A percentile compares a stretch with the other conserved stretches of the same genome.
Evolutionary conservation across 106 monocot species (phyloP).

Genomic region (Ottelia alismoides): DNA sequence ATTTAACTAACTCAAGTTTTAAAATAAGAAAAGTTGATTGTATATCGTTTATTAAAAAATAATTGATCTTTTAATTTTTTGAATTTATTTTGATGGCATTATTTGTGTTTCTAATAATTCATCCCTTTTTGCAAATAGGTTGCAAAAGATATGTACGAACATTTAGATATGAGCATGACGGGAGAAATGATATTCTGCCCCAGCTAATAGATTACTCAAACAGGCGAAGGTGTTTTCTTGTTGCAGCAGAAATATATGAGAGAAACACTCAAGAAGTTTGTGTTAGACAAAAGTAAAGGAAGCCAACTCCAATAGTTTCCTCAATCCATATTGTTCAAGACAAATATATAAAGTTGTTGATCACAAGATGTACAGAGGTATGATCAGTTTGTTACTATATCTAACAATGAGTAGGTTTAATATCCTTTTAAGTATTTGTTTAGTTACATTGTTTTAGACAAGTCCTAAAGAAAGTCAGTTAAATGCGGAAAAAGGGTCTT

Average conservation of each 20-base stretch:
- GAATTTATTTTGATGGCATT: slow-evolving; percentile 15
- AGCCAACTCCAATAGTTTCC: not conserved
- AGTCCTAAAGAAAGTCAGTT: too few relatives aligned
- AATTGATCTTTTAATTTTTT: slow-evolving; percentile 1
- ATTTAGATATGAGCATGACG: slow-evolving; percentile 14
- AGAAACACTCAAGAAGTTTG: not conserved
- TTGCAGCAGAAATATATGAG: slow-evolving; percentile 1
- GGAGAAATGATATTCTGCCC: slow-evolving; percentile 6
- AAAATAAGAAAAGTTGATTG: not conserved
- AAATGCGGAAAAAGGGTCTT: too few relatives aligned
- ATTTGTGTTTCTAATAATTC: slow-evolving; percentile 4
- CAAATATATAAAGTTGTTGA: not conserved
- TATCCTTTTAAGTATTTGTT: too few relatives aligned
- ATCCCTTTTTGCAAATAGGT: not conserved
- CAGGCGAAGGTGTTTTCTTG: not conserved
- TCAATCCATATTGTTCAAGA: not conserved
- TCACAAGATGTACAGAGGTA: not conserved
- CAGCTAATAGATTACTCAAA: slow-evolving; percentile 4
- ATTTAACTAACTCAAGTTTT: not conserved
- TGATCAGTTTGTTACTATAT: slow-evolving; percentile 1
- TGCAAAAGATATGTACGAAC: not conserved
- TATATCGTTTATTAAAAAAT: not conserved
- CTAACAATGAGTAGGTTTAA: not conserved
- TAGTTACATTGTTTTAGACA: too few relatives aligned
- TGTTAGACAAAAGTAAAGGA: not conserved